Conservation (phyloP, 495 filamentous ascomycete species). For the Xylaria acuta region DNA sequence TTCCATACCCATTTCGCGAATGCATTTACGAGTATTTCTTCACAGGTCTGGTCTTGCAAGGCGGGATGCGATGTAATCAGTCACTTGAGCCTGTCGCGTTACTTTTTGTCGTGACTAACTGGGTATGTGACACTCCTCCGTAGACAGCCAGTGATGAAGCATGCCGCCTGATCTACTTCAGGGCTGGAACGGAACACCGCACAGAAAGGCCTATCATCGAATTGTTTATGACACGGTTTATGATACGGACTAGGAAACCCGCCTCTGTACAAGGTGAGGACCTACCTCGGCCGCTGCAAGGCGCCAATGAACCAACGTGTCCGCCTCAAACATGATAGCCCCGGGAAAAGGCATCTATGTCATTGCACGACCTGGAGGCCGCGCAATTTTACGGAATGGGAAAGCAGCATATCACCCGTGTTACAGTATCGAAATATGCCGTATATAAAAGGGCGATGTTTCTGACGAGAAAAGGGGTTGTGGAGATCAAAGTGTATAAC, state of each 20-base stretch:
- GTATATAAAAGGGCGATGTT: constrained; percentile 13
- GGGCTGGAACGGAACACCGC: neutral
- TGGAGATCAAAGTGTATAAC: neutral
- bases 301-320: neutral
- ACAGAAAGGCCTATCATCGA: constrained; percentile 1
- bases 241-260: constrained; percentile 1
- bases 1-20: constrained; percentile 6
- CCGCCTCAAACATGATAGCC: neutral
- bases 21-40: constrained; percentile 5
- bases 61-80: neutral
- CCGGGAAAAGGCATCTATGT: neutral
- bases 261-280: constrained; percentile 2
- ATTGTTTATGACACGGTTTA: constrained; percentile 1
- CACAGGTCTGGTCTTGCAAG: neutral
- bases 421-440: neutral
- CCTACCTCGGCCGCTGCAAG: constrained; percentile 15
- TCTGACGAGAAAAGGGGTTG: neutral
- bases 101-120: constrained; percentile 2
- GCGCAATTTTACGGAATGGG: constrained; percentile 11
- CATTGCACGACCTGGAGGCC: constrained; percentile 26
- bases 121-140: neutral
- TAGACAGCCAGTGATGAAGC: constrained; percentile 3
- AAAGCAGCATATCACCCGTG: neutral
- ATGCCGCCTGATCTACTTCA: neutral
- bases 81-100: neutral